A percentile compares a stretch with the other conserved stretches of the same genome.
phyloP scores from a whole-genome alignment of 768 basidiomycete species.

The Lentinula edodes region DNA sequence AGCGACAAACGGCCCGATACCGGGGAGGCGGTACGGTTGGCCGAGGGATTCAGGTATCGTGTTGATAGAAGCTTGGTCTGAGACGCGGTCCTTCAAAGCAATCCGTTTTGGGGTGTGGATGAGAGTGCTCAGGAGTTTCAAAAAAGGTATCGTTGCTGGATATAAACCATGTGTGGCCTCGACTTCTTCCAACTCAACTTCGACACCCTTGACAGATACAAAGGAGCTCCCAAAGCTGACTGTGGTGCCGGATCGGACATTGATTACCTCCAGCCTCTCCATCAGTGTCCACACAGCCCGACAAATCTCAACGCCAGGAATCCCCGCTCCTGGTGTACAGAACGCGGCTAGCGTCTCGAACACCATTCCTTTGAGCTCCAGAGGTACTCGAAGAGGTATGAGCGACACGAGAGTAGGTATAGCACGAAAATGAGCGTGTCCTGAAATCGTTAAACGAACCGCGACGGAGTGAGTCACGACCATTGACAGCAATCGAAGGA shows the following conservation, averaged over 20 bases:
- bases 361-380: conserved; percentile 86
- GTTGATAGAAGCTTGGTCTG: conserved; percentile 54
- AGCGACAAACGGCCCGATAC: conserved; percentile 74
- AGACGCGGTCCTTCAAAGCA: conserved; percentile 51
- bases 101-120: conserved; percentile 79
- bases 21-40: conserved; percentile 73
- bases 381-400: conserved; percentile 73
- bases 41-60: conserved; percentile 80
- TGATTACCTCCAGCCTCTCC: conserved; percentile 81
- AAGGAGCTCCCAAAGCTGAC: conserved; percentile 38
- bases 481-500: conserved; percentile 72
- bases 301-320: conserved; percentile 72
- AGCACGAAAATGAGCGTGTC: conserved; percentile 74
- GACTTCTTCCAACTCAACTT: conserved; percentile 83
- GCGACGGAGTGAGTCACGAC: conserved; percentile 72
- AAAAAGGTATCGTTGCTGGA: conserved; percentile 85
- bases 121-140: conserved; percentile 75
- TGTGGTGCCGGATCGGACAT: conserved; percentile 46
- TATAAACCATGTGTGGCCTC: conserved; percentile 76
- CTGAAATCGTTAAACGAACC: conserved; percentile 72
- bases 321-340: conserved; percentile 73
- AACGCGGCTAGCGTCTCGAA: conserved; percentile 81
- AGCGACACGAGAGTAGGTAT: conserved; percentile 76
- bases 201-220: conserved; percentile 68
- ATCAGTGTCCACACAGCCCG: conserved; percentile 78